phyloP scores from a whole-genome alignment of 2,329 filamentous ascomycete species.

The Beauveria sp. region DNA sequence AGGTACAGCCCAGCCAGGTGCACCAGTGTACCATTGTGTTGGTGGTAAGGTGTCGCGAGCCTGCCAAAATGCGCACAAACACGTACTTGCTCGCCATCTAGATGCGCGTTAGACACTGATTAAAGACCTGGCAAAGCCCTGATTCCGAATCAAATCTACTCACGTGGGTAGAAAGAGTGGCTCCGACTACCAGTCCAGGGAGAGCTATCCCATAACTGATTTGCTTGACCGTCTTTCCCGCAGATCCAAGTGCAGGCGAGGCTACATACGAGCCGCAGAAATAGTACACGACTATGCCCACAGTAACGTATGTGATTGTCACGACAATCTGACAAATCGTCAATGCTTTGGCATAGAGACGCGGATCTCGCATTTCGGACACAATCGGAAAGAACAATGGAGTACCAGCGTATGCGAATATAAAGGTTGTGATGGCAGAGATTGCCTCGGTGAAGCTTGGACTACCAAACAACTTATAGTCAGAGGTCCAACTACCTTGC shows the following conservation, averaged over 20 bases:
- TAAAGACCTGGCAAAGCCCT: neutral
- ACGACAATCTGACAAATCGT: neutral
- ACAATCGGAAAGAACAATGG: neutral
- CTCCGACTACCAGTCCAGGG: constrained; percentile 17
- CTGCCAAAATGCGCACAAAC: neutral
- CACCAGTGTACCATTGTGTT: neutral
- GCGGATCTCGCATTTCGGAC: neutral
- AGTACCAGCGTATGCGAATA: constrained; percentile 16
- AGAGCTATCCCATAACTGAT: constrained; percentile 34
- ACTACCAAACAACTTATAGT: constrained; percentile 22
- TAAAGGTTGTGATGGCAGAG: constrained; percentile 23
- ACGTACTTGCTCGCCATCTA: neutral
- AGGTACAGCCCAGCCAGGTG: neutral
- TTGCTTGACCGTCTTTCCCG: constrained; percentile 34
- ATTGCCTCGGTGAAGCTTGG: constrained; percentile 25
- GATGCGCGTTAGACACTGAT: neutral
- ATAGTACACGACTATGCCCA: constrained; percentile 35
- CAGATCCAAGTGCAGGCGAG: constrained; percentile 39
- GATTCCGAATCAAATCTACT: too few species aligned
- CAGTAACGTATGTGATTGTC: constrained; percentile 24
- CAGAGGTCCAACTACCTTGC: constrained; percentile 18
- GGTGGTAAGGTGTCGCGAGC: neutral
- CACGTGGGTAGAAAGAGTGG: neutral
- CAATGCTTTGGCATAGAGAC: neutral
- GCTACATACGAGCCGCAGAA: constrained; percentile 39